Percentiles rank a stretch among this genome's conserved stretches.
phyloP scores from a whole-genome alignment of 1,139 yeast species.

The Yamadazyma diospyri region DNA sequence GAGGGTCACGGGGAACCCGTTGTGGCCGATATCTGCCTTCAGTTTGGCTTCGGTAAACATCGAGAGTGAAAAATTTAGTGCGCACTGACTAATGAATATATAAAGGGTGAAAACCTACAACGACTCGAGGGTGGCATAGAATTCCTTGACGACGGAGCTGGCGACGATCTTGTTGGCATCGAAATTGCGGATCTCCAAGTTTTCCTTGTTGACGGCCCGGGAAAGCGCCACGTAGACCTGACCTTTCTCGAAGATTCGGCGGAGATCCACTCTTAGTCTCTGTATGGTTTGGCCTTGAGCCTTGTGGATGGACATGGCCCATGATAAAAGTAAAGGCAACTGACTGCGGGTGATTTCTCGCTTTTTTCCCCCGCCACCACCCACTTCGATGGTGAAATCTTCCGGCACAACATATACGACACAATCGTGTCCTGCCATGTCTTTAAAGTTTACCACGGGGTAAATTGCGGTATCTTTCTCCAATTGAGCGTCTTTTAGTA shows the following conservation, averaged over 20 bases:
- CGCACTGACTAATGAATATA: slow-evolving; percentile 7
- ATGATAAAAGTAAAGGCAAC: slow-evolving; percentile 71
- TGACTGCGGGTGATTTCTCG: slow-evolving; percentile 47
- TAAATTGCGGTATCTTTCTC: slow-evolving; percentile 28
- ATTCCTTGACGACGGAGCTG: slow-evolving; percentile 60
- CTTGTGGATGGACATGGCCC: slow-evolving; percentile 90
- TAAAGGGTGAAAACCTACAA: background rate
- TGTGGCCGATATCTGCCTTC: slow-evolving; percentile 26
- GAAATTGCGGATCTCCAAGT: slow-evolving; percentile 73
- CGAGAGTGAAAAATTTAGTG: background rate
- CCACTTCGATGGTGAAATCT: slow-evolving; percentile 52
- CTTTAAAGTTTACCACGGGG: slow-evolving; percentile 59
- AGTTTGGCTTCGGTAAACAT: slow-evolving; percentile 9
- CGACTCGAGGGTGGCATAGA: slow-evolving; percentile 37
- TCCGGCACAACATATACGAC: slow-evolving; percentile 60
- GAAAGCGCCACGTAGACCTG: slow-evolving; percentile 90
- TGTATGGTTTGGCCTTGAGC: slow-evolving; percentile 89
- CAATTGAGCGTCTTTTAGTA: slow-evolving; percentile 30
- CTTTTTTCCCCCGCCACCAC: slow-evolving; percentile 14
- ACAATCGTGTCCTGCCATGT: slow-evolving; percentile 26
- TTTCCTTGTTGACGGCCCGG: slow-evolving; percentile 75
- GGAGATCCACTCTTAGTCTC: slow-evolving; percentile 71
- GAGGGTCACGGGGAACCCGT: slow-evolving; percentile 67
- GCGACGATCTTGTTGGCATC: slow-evolving; percentile 59
- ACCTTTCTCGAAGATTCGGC: slow-evolving; percentile 73